A percentile compares a stretch with the other conserved stretches of the same genome.
Evolutionary conservation across 2,329 filamentous ascomycete species (phyloP).

Genomic region (Phaeosphaeria sp.): DNA sequence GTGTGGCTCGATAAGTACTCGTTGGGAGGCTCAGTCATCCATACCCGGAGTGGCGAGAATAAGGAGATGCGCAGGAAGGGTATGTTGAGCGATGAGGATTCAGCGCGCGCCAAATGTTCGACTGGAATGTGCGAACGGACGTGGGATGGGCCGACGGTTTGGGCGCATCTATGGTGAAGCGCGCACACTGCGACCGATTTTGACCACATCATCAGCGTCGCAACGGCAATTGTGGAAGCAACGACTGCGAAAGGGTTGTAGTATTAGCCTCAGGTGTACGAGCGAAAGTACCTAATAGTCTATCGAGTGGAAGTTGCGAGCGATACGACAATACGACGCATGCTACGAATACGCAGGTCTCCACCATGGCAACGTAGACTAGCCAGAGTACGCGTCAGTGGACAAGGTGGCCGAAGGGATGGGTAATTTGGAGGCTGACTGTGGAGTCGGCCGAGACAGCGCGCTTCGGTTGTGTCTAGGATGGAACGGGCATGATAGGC

Average conservation of each 20-base stretch:
- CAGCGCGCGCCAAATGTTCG: background rate
- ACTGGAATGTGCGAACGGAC: background rate
- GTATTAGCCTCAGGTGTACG: background rate
- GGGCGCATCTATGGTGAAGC: slow-evolving; percentile 28
- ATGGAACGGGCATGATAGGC: background rate
- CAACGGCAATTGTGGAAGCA: background rate
- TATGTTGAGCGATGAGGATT: background rate
- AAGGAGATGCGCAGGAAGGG: background rate
- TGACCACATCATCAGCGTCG: no score
- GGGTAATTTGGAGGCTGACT: background rate
- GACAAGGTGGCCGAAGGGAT: background rate
- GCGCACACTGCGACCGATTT: no score
- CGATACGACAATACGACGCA: background rate
- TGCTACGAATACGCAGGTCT: background rate
- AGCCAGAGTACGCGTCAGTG: background rate
- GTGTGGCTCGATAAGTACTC: slow-evolving; percentile 23
- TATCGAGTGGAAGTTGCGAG: background rate
- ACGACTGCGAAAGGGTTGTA: background rate
- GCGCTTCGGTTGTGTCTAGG: background rate
- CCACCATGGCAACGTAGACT: background rate
- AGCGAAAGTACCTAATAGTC: no score
- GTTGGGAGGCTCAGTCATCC: slow-evolving; percentile 5
- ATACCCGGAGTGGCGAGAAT: background rate
- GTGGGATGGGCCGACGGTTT: slow-evolving; percentile 16
- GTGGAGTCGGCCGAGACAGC: background rate